A percentile compares a stretch with the other conserved stretches of the same genome.
Evolutionary conservation across 1,284 basidiomycete genomes (phyloP).

Genomic region (Psilocybe mexicana): DNA sequence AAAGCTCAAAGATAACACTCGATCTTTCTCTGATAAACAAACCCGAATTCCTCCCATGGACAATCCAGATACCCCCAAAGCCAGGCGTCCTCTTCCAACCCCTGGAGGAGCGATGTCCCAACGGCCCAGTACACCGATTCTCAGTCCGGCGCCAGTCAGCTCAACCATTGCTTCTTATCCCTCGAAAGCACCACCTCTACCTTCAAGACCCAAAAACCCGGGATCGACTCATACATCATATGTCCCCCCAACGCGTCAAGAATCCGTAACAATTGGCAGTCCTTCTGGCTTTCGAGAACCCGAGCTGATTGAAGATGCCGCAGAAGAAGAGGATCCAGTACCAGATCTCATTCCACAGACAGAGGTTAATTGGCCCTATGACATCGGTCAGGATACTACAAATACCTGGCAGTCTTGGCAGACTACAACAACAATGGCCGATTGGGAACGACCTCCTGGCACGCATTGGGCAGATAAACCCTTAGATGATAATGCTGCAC

Average conservation of each 20-base stretch:
- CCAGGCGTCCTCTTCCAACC: slow-evolving; percentile 41
- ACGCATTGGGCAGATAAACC: slow-evolving; percentile 20
- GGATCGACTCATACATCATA: slow-evolving; percentile 46
- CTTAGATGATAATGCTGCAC: slow-evolving; percentile 7
- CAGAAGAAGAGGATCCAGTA: slow-evolving; percentile 31
- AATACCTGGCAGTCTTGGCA: neutral
- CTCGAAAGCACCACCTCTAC: slow-evolving; percentile 33
- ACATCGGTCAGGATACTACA: slow-evolving; percentile 2
- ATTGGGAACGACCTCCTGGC: slow-evolving; percentile 14
- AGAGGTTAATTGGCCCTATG: slow-evolving; percentile 6
- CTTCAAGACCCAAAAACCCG: slow-evolving; percentile 36
- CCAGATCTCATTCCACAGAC: slow-evolving; percentile 33
- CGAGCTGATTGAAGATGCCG: slow-evolving; percentile 39
- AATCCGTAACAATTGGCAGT: slow-evolving; percentile 29
- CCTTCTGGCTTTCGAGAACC: slow-evolving; percentile 42
- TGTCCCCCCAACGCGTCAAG: slow-evolving; percentile 33
- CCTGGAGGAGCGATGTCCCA: slow-evolving; percentile 35
- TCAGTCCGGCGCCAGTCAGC: slow-evolving; percentile 26
- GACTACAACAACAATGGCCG: neutral
- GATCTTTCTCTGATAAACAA: neutral
- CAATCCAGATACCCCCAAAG: slow-evolving; percentile 37
- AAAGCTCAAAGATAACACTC: neutral
- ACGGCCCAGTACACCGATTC: slow-evolving; percentile 43
- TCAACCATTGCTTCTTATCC: slow-evolving; percentile 40
- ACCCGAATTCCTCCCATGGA: slow-evolving; percentile 32